Percentiles rank a stretch among this genome's conserved stretches.
Evolutionary conservation across 805 yeast genomes (phyloP).

Genomic region (Candida ulmi): DNA sequence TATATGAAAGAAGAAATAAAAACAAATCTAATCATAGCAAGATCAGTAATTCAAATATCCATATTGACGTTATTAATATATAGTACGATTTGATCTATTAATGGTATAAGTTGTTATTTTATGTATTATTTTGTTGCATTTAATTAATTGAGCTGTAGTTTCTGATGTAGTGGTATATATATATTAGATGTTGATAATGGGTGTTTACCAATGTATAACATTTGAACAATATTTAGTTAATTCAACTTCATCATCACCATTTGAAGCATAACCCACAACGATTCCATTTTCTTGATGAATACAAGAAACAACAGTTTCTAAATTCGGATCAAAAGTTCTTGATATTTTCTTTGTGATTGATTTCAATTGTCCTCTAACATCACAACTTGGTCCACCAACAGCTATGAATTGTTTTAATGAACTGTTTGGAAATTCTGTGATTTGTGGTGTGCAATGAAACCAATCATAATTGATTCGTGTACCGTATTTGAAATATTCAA

Average conservation of each 20-base stretch:
- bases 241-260: constrained; percentile 9
- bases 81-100: too few relatives aligned
- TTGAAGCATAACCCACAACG: constrained; percentile 19
- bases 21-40: not conserved
- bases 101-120: too few relatives aligned
- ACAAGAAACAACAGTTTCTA: constrained; percentile 30
- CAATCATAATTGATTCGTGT: constrained; percentile 36
- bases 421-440: constrained; percentile 19
- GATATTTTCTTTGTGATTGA: constrained; percentile 33
- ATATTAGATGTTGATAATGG: not conserved
- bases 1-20: not conserved
- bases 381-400: constrained; percentile 39
- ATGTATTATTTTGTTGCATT: not conserved
- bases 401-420: constrained; percentile 29
- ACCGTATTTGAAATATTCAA: constrained; percentile 37
- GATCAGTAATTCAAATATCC: too few relatives aligned
- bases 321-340: constrained; percentile 34
- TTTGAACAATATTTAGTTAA: constrained; percentile 16
- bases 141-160: too few relatives aligned
- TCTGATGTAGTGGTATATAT: too few relatives aligned
- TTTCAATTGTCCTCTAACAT: constrained; percentile 37
- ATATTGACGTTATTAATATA: too few relatives aligned
- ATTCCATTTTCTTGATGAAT: constrained; percentile 26
- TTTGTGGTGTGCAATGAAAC: constrained; percentile 37
- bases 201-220: constrained; percentile 22